Evolutionary conservation across 495 filamentous ascomycete species (phyloP), one percentile per base, ranked within the genome.

Genomic region (Neurospora sublineolata): DNA sequence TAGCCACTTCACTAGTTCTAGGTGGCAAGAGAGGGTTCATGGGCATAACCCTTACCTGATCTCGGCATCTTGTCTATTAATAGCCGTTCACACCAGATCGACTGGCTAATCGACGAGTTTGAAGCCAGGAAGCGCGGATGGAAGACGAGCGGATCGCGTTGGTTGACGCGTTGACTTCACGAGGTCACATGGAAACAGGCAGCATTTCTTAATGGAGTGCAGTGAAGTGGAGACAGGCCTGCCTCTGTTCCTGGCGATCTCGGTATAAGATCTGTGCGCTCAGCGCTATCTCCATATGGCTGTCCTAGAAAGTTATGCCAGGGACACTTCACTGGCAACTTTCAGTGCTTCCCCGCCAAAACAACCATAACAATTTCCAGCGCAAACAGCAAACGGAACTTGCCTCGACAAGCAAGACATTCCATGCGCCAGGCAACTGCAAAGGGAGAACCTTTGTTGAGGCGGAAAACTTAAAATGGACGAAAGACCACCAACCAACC

Each of bases 41-140:
- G 27, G 11, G 23, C 10, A 30, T 12, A 52, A 71, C 52, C 60
- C 74, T 5, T 20, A 79, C 78, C 77, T 12, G 74, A 68, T 37
- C 69, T 46, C 41, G 78, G 77, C 78, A 79, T 79, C 46, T 70
- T 33, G 23, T 3, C 0, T 14, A 7, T 58, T 12, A 58, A 16
- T 60, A 0, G 14, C 23, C 6, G n/a, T 3, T 8, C 40, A 42
- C 18, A 18, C 33, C 33, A 36, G 33, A 36, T 36, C 33, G 33
- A 6, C 33, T 14, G 16, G 5, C 18, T 18, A 42, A 3, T 18
- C 14, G 40, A 42, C 40, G 11, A 42, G 40, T 14, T 44, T 58
- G 12, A 60, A 60, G 12, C 1, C 12, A 7, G 14, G 6, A 30
- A 18, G 27, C 52, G 52, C 16, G 52, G 52, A 60, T 33, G 23